Evolutionary conservation across 768 basidiomycete species (phyloP), one percentile per base, ranked within the genome.

Genomic region (Macrocybe gigantea): DNA sequence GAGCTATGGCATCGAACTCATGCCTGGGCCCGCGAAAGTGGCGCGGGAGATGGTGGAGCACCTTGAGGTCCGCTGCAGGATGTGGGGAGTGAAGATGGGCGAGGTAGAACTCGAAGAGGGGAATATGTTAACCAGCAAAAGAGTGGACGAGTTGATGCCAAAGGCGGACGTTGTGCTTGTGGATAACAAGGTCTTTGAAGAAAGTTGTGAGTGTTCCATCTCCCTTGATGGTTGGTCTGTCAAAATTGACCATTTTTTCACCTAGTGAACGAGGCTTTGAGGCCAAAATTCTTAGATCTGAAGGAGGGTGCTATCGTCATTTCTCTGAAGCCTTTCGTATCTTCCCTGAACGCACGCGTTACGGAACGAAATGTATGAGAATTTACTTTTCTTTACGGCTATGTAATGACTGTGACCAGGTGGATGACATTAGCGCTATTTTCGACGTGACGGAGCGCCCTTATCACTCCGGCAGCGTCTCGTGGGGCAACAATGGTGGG

Each of bases 281-380:
- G 88, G 39, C 83, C 88, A 30, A 87, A 92, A 59, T 98, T 98
- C 66, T 71, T 99, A 47, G 96, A 99, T 60, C 71, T 98, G 50
- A 96, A 93, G 60, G 91, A 95, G 50, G 90, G 91, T 13, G 92
- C 93, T 0, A 83, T 83, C 41, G 88, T 99, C 41, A 79, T 98
- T 34, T 93, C 90, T 13, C 69, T 99, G 12, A 82, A 85, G 49
- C 91, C 93, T 1, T 96, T 91, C 53, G 84, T 93, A 48, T 78
- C 84, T 32, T 78, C 80, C 0, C 56, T 76, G 33, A 77, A 85
- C 55, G 85, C 83, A 38, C 80, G 88, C 34, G 72, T 96, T 49
- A 91, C 88, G 0, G 85, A 92, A 56, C 85, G 88, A 39, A 95
- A 93, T 55, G 85, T 88, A 55, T 47, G 83, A 41, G 37, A 9